Percentiles rank a stretch among this genome's conserved stretches.
Evolutionary conservation across 2,329 filamentous ascomycete genomes (phyloP).

Genomic region (Didymella pinodella): DNA sequence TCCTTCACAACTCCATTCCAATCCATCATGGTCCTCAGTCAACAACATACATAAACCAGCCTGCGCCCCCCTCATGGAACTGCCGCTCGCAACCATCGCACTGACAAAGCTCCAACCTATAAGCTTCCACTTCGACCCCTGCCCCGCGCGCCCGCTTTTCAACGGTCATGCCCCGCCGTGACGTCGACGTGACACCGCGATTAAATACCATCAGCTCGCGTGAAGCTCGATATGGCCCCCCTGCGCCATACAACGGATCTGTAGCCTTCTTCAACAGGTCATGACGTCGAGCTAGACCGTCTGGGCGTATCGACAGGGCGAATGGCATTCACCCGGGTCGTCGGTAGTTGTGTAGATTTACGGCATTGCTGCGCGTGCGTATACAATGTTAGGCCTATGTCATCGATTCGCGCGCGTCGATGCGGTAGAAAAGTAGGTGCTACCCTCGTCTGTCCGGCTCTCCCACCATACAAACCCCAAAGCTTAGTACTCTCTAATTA

Average conservation of each 20-base stretch:
- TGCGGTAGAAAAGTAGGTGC: slow-evolving; percentile 27
- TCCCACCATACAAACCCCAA: slow-evolving; percentile 2
- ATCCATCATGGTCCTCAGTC: slow-evolving; percentile 34
- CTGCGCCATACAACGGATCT: slow-evolving; percentile 25
- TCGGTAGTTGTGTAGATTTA: slow-evolving; percentile 32
- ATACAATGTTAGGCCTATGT: slow-evolving; percentile 32
- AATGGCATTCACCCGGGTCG: slow-evolving; percentile 23
- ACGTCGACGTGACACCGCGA: slow-evolving; percentile 40
- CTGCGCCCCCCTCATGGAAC: background rate
- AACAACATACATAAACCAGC: slow-evolving; percentile 25
- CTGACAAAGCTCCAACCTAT: slow-evolving; percentile 20
- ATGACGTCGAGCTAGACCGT: slow-evolving; percentile 42
- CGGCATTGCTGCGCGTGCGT: slow-evolving; percentile 15
- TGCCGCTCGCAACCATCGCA: slow-evolving; percentile 7
- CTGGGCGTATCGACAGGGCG: slow-evolving; percentile 39
- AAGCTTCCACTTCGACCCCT: slow-evolving; percentile 7
- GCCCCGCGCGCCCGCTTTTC: slow-evolving; percentile 18
- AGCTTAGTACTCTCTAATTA: background rate
- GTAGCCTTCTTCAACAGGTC: slow-evolving; percentile 33
- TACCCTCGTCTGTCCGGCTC: background rate
- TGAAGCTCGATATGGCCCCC: slow-evolving; percentile 27
- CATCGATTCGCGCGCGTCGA: slow-evolving; percentile 25
- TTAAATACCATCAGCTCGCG: slow-evolving; percentile 24
- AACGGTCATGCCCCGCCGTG: slow-evolving; percentile 34
- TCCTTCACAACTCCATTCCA: background rate